Conservation (phyloP, 352 stramenopile genomes). For the Pythium utonaiense region DNA sequence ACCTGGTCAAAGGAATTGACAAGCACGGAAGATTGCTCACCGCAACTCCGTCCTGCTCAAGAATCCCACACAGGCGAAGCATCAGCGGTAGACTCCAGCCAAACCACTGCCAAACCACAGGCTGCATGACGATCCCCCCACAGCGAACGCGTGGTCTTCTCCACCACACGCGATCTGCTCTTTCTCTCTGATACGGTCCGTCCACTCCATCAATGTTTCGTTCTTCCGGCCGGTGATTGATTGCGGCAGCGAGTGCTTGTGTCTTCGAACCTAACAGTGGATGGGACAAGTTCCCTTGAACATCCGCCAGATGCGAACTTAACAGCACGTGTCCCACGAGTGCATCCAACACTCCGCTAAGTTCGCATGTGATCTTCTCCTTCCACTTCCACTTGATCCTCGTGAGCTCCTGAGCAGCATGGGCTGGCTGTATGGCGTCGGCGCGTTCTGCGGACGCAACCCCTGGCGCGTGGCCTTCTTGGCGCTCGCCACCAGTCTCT, state of each 20-base stretch:
- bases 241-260: neutral
- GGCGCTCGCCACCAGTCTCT: slow-evolving; percentile 42
- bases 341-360: neutral
- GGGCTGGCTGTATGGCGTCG: slow-evolving; percentile 53
- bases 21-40: neutral
- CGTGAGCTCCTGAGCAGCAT: slow-evolving; percentile 22
- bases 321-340: slow-evolving; percentile 18
- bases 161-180: too few relatives aligned
- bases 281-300: slow-evolving; percentile 18
- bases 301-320: slow-evolving; percentile 14
- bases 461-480: slow-evolving; percentile 44
- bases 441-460: slow-evolving; percentile 43
- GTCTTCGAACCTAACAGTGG: neutral
- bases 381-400: neutral
- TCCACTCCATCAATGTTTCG: too few relatives aligned
- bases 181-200: too few relatives aligned
- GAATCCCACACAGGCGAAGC: too few relatives aligned
- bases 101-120: too few relatives aligned
- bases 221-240: too few relatives aligned
- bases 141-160: too few relatives aligned
- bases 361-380: slow-evolving; percentile 23
- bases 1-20: neutral
- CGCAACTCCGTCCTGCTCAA: neutral
- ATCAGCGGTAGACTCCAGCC: too few relatives aligned
- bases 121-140: too few relatives aligned